Evolutionary conservation across 1,284 basidiomycete species (phyloP).

Genomic region (Ustilago shanxiensis): DNA sequence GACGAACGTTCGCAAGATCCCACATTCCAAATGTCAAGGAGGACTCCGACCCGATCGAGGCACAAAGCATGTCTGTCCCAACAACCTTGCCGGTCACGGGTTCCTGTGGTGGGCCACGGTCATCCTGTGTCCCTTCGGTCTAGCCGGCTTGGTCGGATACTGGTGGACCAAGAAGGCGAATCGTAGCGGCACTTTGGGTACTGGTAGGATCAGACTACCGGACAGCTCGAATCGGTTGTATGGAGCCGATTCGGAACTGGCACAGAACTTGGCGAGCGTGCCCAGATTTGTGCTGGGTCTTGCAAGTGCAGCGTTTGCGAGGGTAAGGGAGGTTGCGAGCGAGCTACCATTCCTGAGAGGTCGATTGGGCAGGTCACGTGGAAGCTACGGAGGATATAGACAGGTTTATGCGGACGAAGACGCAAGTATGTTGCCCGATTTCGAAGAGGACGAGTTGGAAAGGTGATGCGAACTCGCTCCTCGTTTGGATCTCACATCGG

Average conservation of each 20-base stretch:
- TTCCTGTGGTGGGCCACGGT: conserved; percentile 66
- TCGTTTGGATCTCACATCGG: neutral
- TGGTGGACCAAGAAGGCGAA: conserved; percentile 75
- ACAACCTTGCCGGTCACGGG: conserved; percentile 51
- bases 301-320: conserved; percentile 40
- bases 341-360: conserved; percentile 55
- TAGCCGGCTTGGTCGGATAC: conserved; percentile 56
- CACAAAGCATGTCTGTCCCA: conserved; percentile 54
- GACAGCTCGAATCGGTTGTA: conserved; percentile 59
- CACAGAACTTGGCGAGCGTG: conserved; percentile 72
- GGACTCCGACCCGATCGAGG: conserved; percentile 65
- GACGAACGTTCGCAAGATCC: conserved; percentile 65
- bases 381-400: conserved; percentile 62
- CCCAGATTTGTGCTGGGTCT: conserved; percentile 48
- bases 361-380: conserved; percentile 29
- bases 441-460: conserved; percentile 64
- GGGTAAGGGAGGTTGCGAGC: conserved; percentile 34
- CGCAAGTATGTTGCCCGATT: conserved; percentile 64
- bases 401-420: conserved; percentile 66
- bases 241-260: conserved; percentile 76
- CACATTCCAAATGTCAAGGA: conserved; percentile 61
- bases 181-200: neutral
- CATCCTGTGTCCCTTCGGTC: conserved; percentile 51
- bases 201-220: conserved; percentile 44
- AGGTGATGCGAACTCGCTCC: neutral